Conservation (phyloP, 805 yeast species). For the Wickerhamomyces pijperi region DNA sequence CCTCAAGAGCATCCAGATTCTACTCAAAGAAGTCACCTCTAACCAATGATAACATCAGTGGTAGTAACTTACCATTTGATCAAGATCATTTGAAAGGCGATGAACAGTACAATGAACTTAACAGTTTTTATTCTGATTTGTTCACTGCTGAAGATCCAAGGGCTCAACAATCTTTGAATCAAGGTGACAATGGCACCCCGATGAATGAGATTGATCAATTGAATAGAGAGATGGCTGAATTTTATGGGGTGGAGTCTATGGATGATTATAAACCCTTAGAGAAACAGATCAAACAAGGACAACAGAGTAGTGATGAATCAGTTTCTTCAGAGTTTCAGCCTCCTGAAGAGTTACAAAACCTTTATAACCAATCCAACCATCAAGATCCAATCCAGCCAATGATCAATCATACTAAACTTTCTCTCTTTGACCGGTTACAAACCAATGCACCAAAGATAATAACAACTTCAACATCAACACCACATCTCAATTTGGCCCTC, state of each 20-base stretch:
- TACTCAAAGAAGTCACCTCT: too few relatives aligned
- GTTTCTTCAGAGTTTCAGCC: not conserved
- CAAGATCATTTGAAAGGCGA: conserved; percentile 7
- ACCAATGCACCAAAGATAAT: conserved; percentile 37
- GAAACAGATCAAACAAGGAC: not conserved
- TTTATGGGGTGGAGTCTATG: conserved; percentile 14
- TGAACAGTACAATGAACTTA: conserved; percentile 21
- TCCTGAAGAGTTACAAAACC: not conserved
- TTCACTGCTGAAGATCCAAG: conserved; percentile 14
- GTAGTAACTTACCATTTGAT: conserved; percentile 4
- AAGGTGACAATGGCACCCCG: not conserved
- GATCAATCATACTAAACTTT: not conserved
- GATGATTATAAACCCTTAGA: too few relatives aligned
- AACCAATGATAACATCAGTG: too few relatives aligned
- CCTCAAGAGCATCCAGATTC: too few relatives aligned
- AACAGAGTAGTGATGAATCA: not conserved
- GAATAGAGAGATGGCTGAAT: conserved; percentile 21
- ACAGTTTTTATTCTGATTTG: conserved; percentile 24
- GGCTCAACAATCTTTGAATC: not conserved
- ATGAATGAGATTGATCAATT: conserved; percentile 22
- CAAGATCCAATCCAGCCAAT: too few relatives aligned
- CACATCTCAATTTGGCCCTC: conserved; percentile 66
- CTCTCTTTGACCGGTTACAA: conserved; percentile 16
- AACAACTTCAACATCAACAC: conserved; percentile 49
- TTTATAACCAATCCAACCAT: conserved; percentile 4